Conservation (phyloP, 345 rosid species). For the Syzygium jambos region DNA sequence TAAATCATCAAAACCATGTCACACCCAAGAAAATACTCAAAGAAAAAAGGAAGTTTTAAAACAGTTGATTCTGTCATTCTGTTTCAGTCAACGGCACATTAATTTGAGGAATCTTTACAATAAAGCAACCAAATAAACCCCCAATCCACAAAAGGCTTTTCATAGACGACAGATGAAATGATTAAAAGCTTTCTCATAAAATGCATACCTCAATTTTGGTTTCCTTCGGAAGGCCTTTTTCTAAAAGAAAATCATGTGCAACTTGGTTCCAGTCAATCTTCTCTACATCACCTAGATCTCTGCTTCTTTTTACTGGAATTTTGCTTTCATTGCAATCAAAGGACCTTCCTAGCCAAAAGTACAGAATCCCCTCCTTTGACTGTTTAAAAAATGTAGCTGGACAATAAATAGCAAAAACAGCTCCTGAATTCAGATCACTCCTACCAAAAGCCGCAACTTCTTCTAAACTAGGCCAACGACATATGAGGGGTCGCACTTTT, state of each 20-base stretch:
- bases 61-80: neutral
- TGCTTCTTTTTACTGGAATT: slow-evolving; percentile 34
- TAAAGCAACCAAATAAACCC: neutral
- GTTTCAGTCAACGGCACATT: neutral
- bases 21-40: neutral
- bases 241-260: slow-evolving; percentile 46
- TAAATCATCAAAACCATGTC: neutral
- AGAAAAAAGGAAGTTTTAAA: neutral
- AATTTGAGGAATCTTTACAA: neutral
- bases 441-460: slow-evolving; percentile 29
- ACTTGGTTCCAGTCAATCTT: slow-evolving; percentile 51
- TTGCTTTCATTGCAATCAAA: slow-evolving; percentile 29
- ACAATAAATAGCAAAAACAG: slow-evolving; percentile 47
- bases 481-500: slow-evolving; percentile 32
- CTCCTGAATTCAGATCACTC: slow-evolving; percentile 47
- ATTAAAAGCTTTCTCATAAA: neutral
- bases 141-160: neutral
- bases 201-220: slow-evolving; percentile 50
- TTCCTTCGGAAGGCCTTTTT: slow-evolving; percentile 53
- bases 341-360: slow-evolving; percentile 82
- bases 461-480: slow-evolving; percentile 72
- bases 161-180: neutral
- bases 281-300: slow-evolving; percentile 20
- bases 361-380: slow-evolving; percentile 37
- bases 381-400: slow-evolving; percentile 30